Base-by-base conservation (phyloP, 2,329 filamentous ascomycete genomes). In the Pyrenophora tritici-repentis region DNA sequence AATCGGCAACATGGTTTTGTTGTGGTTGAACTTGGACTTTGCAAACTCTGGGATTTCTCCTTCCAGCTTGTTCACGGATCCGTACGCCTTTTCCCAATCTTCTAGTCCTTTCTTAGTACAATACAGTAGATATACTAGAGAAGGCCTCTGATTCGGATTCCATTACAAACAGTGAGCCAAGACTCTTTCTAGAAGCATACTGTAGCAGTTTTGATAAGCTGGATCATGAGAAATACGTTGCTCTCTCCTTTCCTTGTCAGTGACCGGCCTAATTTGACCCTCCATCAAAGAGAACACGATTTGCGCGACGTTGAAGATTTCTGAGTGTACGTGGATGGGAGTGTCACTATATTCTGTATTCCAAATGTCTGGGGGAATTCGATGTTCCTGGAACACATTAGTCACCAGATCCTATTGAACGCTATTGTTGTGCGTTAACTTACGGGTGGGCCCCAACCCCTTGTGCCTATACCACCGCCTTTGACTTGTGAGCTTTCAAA, bases 101-200 rank as follows among this genome's bases (percentile, higher is more conserved):
- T 43, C 37, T 20, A 50, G 42, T 22, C 43, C 33, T 2, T 14
- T 22, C 32, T 14, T 42, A 1, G 41, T 47, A 4, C 20, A 12
- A 17, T 47, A 40, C 20, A 56, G 17, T 2, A 56, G 6, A 16
- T 35, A 13, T 9, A 35, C 10, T 6, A 24, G 1, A n/a, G 13
- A 3, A 5, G 17, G 20, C 12, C 41, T 17, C 4, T 10, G 34
- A 12, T 16, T 35, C n/a, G 13, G 9, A n/a, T 16, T 9, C 18
- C 4, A 17, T 5, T 36, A 6, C n/a, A 35, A 17, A 5, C 18
- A 43, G 2, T 12, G 20, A 13, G 22, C 9, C 13, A 35, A 32
- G 13, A 26, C 7, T 9, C 12, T 7, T 14, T 43, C 14, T 6
- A 43, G 87, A 90, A 61, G 83, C 84, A 71, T 6, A 8, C 26